A percentile compares a stretch with the other conserved stretches of the same genome.
Evolutionary conservation across 169 alveolate species (phyloP).

Genomic region (Ichthyophthirius multifiliis): DNA sequence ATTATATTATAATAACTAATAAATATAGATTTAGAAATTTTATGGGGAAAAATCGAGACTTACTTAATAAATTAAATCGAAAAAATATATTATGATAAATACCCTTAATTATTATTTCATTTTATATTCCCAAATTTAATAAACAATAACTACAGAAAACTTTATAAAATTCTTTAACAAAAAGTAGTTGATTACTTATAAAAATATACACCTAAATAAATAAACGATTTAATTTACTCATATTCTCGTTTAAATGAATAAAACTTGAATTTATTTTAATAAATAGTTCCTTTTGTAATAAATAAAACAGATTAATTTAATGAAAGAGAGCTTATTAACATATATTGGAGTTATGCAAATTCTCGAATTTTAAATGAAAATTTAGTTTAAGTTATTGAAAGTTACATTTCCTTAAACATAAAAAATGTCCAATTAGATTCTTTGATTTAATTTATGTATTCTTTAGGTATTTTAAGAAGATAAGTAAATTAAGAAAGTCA

Average conservation of each 20-base stretch:
- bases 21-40: background rate
- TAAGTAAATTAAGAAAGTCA: no score
- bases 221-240: background rate
- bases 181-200: background rate
- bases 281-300: background rate
- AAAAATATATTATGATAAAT: background rate
- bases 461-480: background rate
- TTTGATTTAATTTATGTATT: background rate
- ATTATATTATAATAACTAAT: background rate
- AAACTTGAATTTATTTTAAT: background rate
- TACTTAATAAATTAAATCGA: background rate
- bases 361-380: background rate
- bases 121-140: slow-evolving; percentile 3
- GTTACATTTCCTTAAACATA: background rate
- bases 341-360: slow-evolving; percentile 13
- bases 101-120: background rate
- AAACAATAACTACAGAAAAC: background rate
- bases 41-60: slow-evolving; percentile 13
- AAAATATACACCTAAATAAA: background rate
- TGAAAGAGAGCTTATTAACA: background rate
- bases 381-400: background rate
- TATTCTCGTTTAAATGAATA: slow-evolving; percentile 4
- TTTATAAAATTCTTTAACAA: background rate
- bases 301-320: background rate
- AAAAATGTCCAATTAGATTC: background rate